These are phyloP conservation scores for Arctium minus DNA, from an alignment of 129 eudicot genomes.

Conservation along the genomic window DNA sequence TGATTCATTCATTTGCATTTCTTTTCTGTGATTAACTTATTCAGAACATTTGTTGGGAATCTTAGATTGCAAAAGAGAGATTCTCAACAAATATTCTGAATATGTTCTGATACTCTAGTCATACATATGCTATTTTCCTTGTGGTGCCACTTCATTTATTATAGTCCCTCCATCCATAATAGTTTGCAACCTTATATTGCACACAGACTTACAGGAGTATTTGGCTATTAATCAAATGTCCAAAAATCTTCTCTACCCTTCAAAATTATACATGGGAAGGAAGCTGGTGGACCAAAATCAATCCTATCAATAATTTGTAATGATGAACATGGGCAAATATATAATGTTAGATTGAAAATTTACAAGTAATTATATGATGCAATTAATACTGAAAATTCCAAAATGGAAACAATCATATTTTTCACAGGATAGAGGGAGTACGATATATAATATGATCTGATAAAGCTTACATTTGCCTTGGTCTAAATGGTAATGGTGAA, in stretches of 20 bases:
- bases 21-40: too few species aligned
- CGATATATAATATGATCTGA: background rate
- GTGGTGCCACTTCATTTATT: too few species aligned
- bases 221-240: background rate
- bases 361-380: background rate
- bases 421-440: background rate
- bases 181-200: too few species aligned
- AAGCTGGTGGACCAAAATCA: background rate
- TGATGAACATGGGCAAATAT: background rate
- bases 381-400: background rate
- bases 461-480: background rate
- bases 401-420: background rate
- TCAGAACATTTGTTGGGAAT: too few species aligned
- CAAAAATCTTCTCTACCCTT: background rate
- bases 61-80: too few species aligned
- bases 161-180: too few species aligned
- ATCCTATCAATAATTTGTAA: background rate
- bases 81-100: too few species aligned
- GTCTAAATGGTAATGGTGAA: background rate
- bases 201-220: background rate
- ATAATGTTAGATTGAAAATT: background rate
- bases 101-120: too few species aligned
- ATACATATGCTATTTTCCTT: too few species aligned
- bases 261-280: background rate
- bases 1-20: too few species aligned